These are phyloP conservation scores for Saccharomycopsis schoenii DNA, from an alignment of 805 yeast genomes.

Conservation along the genomic window DNA sequence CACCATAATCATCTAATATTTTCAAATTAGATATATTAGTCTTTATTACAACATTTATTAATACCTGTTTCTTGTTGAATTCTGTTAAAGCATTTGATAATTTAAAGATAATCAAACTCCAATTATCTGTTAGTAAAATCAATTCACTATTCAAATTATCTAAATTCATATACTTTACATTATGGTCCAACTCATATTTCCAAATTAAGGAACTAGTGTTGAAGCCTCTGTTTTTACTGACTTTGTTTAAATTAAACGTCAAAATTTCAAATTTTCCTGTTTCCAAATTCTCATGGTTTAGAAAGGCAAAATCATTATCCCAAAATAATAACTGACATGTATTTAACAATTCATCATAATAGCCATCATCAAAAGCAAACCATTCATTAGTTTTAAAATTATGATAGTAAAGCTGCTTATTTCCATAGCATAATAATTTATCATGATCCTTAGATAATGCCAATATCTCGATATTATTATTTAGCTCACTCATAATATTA, in stretches of 20 bases:
- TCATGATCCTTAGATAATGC: background rate
- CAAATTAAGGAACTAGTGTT: conserved; percentile 20
- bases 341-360: conserved; percentile 10
- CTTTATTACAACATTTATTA: conserved; percentile 11
- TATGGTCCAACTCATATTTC: conserved; percentile 23
- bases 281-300: conserved; percentile 14
- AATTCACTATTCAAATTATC: conserved; percentile 19
- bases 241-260: conserved; percentile 14
- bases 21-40: conserved; percentile 19
- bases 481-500: background rate
- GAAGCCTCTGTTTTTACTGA: background rate
- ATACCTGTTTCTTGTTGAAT: conserved; percentile 13
- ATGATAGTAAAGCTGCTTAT: conserved; percentile 6
- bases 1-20: background rate
- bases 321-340: conserved; percentile 17
- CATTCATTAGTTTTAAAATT: conserved; percentile 21
- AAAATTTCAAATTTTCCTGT: conserved; percentile 12
- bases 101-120: conserved; percentile 21
- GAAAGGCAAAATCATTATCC: conserved; percentile 14
- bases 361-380: conserved; percentile 23
- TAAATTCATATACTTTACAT: conserved; percentile 19
- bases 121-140: conserved; percentile 18
- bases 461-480: background rate
- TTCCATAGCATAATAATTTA: background rate
- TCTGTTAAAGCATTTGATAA: conserved; percentile 16